Base-by-base conservation (phyloP, 2,329 filamentous ascomycete species). In the Mariannaea sp. region DNA sequence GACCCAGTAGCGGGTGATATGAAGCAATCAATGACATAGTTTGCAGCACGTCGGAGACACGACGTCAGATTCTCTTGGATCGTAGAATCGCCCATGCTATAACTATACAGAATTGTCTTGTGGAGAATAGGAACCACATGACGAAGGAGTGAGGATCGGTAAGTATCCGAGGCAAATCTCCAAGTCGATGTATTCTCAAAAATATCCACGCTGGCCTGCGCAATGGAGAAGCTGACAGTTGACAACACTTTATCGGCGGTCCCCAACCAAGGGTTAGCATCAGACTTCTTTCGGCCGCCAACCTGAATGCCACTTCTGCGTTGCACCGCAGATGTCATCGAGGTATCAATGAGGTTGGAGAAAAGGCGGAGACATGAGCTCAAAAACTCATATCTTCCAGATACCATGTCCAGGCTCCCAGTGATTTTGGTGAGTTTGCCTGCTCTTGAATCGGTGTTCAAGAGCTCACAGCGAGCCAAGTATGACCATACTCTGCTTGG, bases 401-500 rank as follows among this genome's bases (percentile, higher is more conserved):
- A 80, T 2, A 89, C 84, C 51, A 96, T 81, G 67, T 99, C 94
- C 3, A 92, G 83, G 19, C 85, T 87, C n/a, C 89, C 89, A 3
- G 95, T 83, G 45, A 97, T 86, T 43, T 85, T 85, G 32, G 87
- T 84, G 56, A 99, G 80, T 56, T 88, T 86, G 9, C 91, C 90
- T 12, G 86, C 86, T 57, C 86, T 87, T 8, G 89, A 86, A 60
- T 91, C 87, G 5, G 86, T 83, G 61, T 89, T 88, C 39, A 99
- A 78, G 14, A 99, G 77, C 57, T 87, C 85, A 69, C 90, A 95
- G 52, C 90, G 85, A 3, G 87, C 85, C 64, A 99, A 81, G 69
- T 93, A 90, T 3, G 93, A 92, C 92, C 94, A 97, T 5, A 96
- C 86, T 55, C 92, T 82, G 51, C 88, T 89, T 1, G 94, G 93